Percentiles rank a stretch among this genome's conserved stretches.
Conservation (phyloP, 1,284 basidiomycete species). For the Ceratobasidium sp. region DNA sequence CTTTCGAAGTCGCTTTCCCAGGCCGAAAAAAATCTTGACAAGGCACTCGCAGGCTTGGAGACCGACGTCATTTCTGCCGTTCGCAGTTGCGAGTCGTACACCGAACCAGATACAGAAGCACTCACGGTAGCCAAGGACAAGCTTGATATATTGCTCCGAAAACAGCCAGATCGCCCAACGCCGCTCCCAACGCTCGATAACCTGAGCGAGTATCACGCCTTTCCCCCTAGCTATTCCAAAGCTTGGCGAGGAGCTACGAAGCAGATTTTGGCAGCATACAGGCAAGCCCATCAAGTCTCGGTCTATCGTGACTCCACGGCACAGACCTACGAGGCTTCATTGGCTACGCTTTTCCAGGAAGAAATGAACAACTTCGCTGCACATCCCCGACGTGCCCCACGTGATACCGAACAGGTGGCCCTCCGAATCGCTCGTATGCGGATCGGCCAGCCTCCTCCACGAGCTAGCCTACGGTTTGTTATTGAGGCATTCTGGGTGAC, state of each 20-base stretch:
- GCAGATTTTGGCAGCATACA: conserved; percentile 59
- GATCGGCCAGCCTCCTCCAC: conserved; percentile 68
- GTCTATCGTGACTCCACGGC: conserved; percentile 61
- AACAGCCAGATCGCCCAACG: background rate
- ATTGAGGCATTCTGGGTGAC: conserved; percentile 67
- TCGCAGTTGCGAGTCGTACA: background rate
- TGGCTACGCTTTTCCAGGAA: conserved; percentile 62
- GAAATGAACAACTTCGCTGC: conserved; percentile 57
- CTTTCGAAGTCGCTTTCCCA: conserved; percentile 4
- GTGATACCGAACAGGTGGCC: conserved; percentile 60
- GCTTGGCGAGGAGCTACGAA: conserved; percentile 59
- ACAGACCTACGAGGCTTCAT: conserved; percentile 67
- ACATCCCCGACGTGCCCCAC: conserved; percentile 43
- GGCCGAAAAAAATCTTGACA: background rate
- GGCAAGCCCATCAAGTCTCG: conserved; percentile 55
- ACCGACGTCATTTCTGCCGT: background rate
- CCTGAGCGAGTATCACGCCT: conserved; percentile 2
- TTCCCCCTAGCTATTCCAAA: background rate
- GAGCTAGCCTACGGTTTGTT: conserved; percentile 66
- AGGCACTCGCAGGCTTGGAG: background rate
- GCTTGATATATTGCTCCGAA: conserved; percentile 10
- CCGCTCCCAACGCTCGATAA: background rate
- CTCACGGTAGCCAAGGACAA: background rate
- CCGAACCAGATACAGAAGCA: background rate
- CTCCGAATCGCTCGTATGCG: conserved; percentile 63